Conservation (phyloP, 306 rosid genomes). For the Echinosophora koreensis region DNA sequence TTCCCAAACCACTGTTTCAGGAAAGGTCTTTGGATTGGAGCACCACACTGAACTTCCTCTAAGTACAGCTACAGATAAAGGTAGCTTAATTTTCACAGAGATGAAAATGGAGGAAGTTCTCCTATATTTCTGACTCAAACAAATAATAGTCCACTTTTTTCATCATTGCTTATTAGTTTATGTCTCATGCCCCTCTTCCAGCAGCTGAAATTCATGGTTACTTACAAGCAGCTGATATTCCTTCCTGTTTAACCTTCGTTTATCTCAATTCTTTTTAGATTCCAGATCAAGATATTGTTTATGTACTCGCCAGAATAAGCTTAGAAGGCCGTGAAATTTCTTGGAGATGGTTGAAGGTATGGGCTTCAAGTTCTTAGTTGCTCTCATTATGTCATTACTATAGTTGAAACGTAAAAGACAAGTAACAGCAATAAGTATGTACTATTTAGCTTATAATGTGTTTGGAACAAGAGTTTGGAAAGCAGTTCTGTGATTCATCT, state of each 20-base stretch:
- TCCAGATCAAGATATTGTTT: slow-evolving; percentile 60
- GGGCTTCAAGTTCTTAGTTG: slow-evolving; percentile 13
- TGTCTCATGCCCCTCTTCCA: not conserved
- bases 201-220: too few species aligned
- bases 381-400: not conserved
- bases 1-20: not conserved
- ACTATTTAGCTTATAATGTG: not conserved
- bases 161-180: not conserved
- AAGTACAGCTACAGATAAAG: not conserved
- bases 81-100: not conserved
- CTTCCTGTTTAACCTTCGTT: slow-evolving; percentile 26
- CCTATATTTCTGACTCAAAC: not conserved
- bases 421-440: not conserved
- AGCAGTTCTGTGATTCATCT: slow-evolving; percentile 8
- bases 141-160: not conserved
- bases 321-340: slow-evolving; percentile 59
- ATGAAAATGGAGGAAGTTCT: not conserved
- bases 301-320: slow-evolving; percentile 59
- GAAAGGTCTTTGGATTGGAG: not conserved
- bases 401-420: slow-evolving; percentile 7
- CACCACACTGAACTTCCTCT: not conserved
- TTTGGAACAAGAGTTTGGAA: slow-evolving; percentile 1
- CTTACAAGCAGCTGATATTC: slow-evolving; percentile 23
- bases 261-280: slow-evolving; percentile 48
- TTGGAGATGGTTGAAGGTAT: slow-evolving; percentile 75